Evolutionary conservation across 2,329 filamentous ascomycete genomes (phyloP), one percentile per base, ranked within the genome.

Genomic region (Botrytis galanthina): DNA sequence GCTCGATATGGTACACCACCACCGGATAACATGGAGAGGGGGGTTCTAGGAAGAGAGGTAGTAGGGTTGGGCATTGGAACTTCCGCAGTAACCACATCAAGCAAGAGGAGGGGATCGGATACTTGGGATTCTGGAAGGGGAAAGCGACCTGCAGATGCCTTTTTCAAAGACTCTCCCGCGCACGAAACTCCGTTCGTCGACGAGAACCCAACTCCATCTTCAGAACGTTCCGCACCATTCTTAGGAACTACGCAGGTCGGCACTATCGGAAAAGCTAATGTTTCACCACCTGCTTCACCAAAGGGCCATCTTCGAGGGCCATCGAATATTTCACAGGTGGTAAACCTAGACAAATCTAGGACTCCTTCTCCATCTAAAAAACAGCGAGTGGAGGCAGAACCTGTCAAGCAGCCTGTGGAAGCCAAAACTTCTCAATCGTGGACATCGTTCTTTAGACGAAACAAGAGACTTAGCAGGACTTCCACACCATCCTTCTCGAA

Each of bases 401-500:
- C 75, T 63, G 64, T 72, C 51, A 85, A 86, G 61, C 88, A 88
- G 73, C 42, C 59, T 75, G 90, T 89, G 1, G 87, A 89, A 69
- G 84, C 85, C 67, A 88, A 67, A 12, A 82, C 83, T 32, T 78
- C 86, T 63, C 76, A 75, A 46, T 87, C 91, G 0, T 92, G 94
- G 85, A 89, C 90, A 6, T 90, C 92, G 0, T 88, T 98, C 51
- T 93, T 98, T 82, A 89, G 89, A 84, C 71, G 80, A 73, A 69
- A 84, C 83, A 61, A 83, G 84, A 78, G 85, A 83, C 85, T 85
- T 81, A 85, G 87, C 83, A 89, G 82, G 80, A 84, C 80, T 82
- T 87, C 80, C 75, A 86, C 80, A 3, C 87, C 92, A 5, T 92
- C 95, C n/a, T 96, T 97, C 80, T 94, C 94, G 7, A 97, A 97